Evolutionary conservation across 768 basidiomycete genomes (phyloP), one percentile per base, ranked within the genome.

Genomic region (Kwoniella sp.): DNA sequence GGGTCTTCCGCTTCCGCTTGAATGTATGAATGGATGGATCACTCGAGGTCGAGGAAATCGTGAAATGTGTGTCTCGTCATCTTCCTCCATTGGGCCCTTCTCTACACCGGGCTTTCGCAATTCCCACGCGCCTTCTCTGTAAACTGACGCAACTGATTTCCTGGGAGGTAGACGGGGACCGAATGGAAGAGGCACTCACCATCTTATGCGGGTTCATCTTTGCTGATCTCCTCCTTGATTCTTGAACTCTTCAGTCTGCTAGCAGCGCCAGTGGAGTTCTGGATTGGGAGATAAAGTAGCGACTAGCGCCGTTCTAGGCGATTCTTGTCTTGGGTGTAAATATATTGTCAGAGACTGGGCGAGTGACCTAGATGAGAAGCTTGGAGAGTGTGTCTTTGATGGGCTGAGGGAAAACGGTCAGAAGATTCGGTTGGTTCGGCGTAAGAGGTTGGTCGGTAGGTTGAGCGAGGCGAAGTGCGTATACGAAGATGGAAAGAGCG

Each of bases 201-300:
- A 77, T 69, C 65, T 77, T 77, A 53, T 77, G 76, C 5, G 76
- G 76, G 53, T 77, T 77, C 76, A 77, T 77, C 51, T 58, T 73
- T 54, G n/a, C 28, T 25, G 28, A 61, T 38, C 20, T 45, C 29
- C 23, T 51, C 4, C 29, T 5, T 37, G 34, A 7, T 37, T 37
- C 34, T 45, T 45, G 41, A 45, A 37, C 13, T 45, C 17, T 45
- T 17, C n/a, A n/a, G n/a, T n/a, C n/a, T n/a, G n/a, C n/a, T n/a
- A n/a, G n/a, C n/a, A n/a, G n/a, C n/a, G n/a, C n/a, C n/a, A n/a
- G n/a, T n/a, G n/a, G n/a, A n/a, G n/a, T n/a, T n/a, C n/a, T n/a
- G n/a, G n/a, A n/a, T n/a, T n/a, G n/a, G n/a, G n/a, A n/a, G n/a
- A n/a, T n/a, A n/a, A n/a, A n/a, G n/a, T n/a, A n/a, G n/a, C n/a